Percentiles rank a stretch among this genome's conserved stretches.
Evolutionary conservation across 2,329 filamentous ascomycete genomes (phyloP).

Genomic region (Neopestalotiopsis sp.): DNA sequence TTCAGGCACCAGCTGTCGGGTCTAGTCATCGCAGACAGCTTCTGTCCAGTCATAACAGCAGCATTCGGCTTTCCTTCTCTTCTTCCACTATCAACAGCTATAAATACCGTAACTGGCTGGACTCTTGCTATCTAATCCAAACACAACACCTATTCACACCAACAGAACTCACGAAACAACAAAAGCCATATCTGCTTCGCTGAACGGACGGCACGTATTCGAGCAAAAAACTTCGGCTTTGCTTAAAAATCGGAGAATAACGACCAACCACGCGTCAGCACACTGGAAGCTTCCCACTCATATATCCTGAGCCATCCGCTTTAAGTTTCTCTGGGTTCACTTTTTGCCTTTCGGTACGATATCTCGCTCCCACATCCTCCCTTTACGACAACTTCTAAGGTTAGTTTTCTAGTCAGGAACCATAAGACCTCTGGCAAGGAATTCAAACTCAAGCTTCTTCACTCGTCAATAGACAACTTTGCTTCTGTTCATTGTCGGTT

Average conservation of each 20-base stretch:
- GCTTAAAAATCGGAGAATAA: slow-evolving; percentile 2
- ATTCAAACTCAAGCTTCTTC: slow-evolving; percentile 17
- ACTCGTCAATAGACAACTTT: slow-evolving; percentile 15
- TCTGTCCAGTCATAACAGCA: too few relatives aligned
- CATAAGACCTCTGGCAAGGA: slow-evolving; percentile 8
- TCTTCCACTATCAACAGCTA: background rate
- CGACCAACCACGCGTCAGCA: slow-evolving; percentile 1
- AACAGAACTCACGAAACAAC: background rate
- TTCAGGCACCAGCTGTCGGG: background rate
- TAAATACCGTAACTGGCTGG: slow-evolving; percentile 5
- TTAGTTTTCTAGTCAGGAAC: slow-evolving; percentile 16
- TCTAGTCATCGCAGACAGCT: background rate
- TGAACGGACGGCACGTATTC: background rate
- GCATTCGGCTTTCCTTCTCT: background rate
- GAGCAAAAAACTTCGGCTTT: background rate
- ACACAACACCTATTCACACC: background rate
- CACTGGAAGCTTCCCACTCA: background rate
- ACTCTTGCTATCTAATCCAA: background rate
- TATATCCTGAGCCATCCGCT: background rate
- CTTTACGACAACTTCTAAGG: slow-evolving; percentile 1
- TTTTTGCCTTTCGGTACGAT: slow-evolving; percentile 5
- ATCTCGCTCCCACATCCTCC: background rate
- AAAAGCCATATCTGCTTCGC: background rate
- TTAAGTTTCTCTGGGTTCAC: slow-evolving; percentile 3
- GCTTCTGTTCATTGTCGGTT: slow-evolving; percentile 22